Evolutionary conservation across 208 protist species (phyloP).

Genomic region (Novymonas esmeraldas): DNA sequence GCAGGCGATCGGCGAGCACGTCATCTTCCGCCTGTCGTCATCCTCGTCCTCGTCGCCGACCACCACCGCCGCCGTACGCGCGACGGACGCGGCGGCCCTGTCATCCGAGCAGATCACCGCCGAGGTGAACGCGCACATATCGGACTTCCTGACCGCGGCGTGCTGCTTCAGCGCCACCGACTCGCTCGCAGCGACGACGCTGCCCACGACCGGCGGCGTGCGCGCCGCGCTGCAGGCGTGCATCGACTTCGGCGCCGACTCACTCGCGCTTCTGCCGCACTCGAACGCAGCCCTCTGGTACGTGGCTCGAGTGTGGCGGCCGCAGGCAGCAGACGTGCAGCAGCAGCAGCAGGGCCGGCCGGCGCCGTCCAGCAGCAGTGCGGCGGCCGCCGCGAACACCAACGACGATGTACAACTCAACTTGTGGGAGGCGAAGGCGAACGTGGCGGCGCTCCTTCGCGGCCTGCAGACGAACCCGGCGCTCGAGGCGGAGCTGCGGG

Average conservation of each 20-base stretch:
- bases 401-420: background rate
- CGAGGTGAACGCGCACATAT: slow-evolving; percentile 15
- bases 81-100: background rate
- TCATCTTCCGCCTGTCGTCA: slow-evolving; percentile 23
- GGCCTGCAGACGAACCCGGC: slow-evolving; percentile 5
- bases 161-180: slow-evolving; percentile 15
- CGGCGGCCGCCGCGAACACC: background rate
- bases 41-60: too few species aligned
- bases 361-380: background rate
- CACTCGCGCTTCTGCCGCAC: slow-evolving; percentile 14
- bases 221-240: slow-evolving; percentile 22
- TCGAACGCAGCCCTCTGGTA: slow-evolving; percentile 27
- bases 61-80: too few species aligned
- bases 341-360: background rate
- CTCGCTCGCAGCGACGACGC: background rate
- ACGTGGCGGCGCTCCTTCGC: slow-evolving; percentile 21
- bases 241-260: slow-evolving; percentile 28
- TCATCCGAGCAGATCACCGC: background rate
- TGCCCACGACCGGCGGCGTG: slow-evolving; percentile 14
- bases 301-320: slow-evolving; percentile 1
- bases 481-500: slow-evolving; percentile 14
- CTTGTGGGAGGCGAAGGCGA: slow-evolving; percentile 13
- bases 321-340: too few species aligned
- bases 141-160: slow-evolving; percentile 10
- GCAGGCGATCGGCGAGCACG: slow-evolving; percentile 14